Conservation (phyloP, 78 protist species). For the Chrysochromulina parva region DNA sequence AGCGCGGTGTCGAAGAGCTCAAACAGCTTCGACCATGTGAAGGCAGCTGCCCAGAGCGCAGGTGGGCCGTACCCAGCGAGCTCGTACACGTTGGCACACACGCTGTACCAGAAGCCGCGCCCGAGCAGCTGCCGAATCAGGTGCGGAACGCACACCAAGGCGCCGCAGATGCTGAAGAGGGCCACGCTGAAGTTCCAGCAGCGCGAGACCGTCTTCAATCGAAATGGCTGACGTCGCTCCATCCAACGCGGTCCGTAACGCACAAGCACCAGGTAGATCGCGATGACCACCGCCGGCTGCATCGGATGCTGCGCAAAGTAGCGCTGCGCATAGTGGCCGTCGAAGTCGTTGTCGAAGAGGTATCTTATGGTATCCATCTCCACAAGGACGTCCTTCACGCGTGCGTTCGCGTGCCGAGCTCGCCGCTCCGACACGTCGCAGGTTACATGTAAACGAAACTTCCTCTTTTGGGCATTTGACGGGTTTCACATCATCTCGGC, state of each 20-base stretch:
- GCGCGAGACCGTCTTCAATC: neutral
- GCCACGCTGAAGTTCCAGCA: neutral
- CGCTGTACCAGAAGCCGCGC: neutral
- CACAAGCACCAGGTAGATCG: neutral
- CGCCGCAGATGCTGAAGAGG: neutral
- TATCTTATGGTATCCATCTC: no score
- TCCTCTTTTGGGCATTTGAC: no score
- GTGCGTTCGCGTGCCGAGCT: no score
- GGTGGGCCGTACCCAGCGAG: neutral
- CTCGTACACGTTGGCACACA: neutral
- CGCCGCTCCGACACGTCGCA: no score
- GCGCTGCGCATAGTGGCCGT: neutral
- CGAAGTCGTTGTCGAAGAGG: neutral
- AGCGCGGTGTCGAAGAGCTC: conserved; percentile 6
- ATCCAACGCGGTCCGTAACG: neutral
- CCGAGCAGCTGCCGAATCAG: neutral
- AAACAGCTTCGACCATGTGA: neutral
- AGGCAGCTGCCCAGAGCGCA: neutral
- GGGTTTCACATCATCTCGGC: no score
- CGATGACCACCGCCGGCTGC: neutral
- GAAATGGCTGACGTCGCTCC: neutral
- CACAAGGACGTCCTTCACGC: no score
- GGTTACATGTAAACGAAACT: no score
- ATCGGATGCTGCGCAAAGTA: neutral
- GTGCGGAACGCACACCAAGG: neutral